phyloP scores from a whole-genome alignment of 1,284 basidiomycete species.

The Trametes sp. region DNA sequence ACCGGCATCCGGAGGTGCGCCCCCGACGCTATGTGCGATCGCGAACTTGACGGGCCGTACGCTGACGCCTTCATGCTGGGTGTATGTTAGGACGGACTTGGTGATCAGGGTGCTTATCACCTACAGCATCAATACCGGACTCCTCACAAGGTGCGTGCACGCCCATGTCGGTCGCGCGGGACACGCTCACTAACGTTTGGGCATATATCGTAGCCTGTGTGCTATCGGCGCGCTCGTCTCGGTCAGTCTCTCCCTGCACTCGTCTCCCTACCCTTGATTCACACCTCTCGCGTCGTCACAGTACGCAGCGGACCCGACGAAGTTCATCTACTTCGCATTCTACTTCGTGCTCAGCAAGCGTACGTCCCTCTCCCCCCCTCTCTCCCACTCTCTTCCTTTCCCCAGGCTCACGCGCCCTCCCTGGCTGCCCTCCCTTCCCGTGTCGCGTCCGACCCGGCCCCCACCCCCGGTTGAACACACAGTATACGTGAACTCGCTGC shows the following conservation, averaged over 20 bases:
- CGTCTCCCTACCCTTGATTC: neutral
- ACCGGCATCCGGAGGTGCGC: slow-evolving; percentile 35
- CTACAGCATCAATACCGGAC: slow-evolving; percentile 35
- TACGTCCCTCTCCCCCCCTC: slow-evolving; percentile 12
- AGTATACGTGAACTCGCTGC: slow-evolving; percentile 30
- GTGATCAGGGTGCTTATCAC: slow-evolving; percentile 28
- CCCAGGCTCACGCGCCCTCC: neutral
- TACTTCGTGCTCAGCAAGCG: slow-evolving; percentile 36
- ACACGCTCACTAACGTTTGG: no score
- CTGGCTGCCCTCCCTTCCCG: neutral
- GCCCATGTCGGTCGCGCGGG: neutral
- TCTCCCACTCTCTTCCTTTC: neutral
- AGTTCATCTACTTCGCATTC: slow-evolving; percentile 35
- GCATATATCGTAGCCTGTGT: slow-evolving; percentile 19
- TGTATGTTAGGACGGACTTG: slow-evolving; percentile 21
- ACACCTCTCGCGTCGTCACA: neutral
- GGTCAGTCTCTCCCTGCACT: slow-evolving; percentile 8
- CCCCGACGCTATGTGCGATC: no score
- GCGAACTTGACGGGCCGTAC: no score
- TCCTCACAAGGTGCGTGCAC: slow-evolving; percentile 31
- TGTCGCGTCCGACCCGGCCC: no score
- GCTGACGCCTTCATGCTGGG: neutral
- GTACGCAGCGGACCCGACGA: slow-evolving; percentile 28
- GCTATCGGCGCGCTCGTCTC: slow-evolving; percentile 31
- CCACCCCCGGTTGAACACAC: no score